Evolutionary conservation across 108 stramenopile species (phyloP), one percentile per base, ranked within the genome.

Genomic region (Chaetoceros tenuissimus): DNA sequence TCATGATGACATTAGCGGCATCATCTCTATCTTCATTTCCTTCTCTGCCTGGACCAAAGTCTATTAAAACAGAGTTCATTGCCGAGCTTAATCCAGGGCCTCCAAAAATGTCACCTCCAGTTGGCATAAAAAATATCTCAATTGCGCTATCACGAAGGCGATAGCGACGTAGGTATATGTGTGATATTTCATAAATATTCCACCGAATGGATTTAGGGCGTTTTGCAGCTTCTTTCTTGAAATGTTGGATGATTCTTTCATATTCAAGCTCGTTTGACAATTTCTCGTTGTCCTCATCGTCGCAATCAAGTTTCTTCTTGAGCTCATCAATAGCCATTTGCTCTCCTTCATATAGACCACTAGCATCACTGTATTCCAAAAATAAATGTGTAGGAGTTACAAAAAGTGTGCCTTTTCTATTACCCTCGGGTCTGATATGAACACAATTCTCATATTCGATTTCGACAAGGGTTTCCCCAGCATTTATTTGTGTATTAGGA

Each of bases 121-220:
- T 88, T 24, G 92, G 87, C 54, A 92, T 85, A 60, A 96, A 94
- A 65, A 97, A 99, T 57, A 99, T 72, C 62, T 99, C 96, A 17
- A 99, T 53, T 3, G 92, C 94, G 31, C 87, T 92, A 53, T 97
- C 96, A 28, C 96, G 79, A 50, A 97, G 56, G 31, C 95, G 77
- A 58, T 95, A 99, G 16, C 98, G 78, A 31, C 98, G 73, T 30
- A 94, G 67, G 59, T 92, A 94, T 28, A 96, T 81, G 49, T 94
- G 93, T 13, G 93, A 90, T 0, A 88, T 56, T 60, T 94, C 93
- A 24, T 83, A 82, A 23, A 94, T 72, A 52, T 87, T 91, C 81
- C 82, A 94, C 24, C 92, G 78, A 51, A 91, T 83, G 16, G 92
- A 89, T 72, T 95, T 95, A 2, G 95, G 92, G 8, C 84, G 76